Base-by-base conservation (phyloP, 2,329 filamentous ascomycete genomes). In the Colletotrichum sp. region DNA sequence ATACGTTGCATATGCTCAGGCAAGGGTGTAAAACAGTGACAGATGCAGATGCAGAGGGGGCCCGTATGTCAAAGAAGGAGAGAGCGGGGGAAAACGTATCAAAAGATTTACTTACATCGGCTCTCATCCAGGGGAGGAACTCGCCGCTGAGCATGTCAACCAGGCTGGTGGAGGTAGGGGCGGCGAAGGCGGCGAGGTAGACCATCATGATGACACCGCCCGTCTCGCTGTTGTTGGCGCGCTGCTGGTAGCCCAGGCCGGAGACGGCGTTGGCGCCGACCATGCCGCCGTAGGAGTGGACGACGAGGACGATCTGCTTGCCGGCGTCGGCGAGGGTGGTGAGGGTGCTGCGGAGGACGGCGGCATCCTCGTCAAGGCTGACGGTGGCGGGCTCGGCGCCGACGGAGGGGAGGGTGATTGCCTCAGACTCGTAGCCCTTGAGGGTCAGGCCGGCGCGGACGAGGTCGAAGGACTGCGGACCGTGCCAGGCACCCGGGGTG, bases 251-350 rank as follows among this genome's bases (percentile, higher is more conserved):
- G 4, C 83, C 81, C 2, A 85, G 79, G 1, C 84, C 84, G 15
- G 80, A 77, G 10, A 88, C 78, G 0, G 85, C 87, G 62, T 84
- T 84, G 32, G 82, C 81, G 9, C 82, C 84, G 3, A 87, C 80
- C 1, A 86, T 79, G 16, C 87, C 87, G n/a, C 85, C 84, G 80
- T 87, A 88, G 4, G 85, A 88, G 76, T 89, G 87, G 6, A 83
- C 81, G 7, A 86, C 78, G 3, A 89, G 82, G 1, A 88, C 78
- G 16, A 89, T 83, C 32, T 88, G 81, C 62, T 86, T 85, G 18
- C 84, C 84, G 5, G 79, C 72, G 24, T 84, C 82, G 15, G 81
- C 78, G n/a, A 87, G 81, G 6, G 70, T 66, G n/a, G 78, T 64
- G 44, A 86, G 32, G 0, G 77, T 75, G 1, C 49, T 18, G n/a